Percentiles rank a stretch among this genome's conserved stretches.
Evolutionary conservation across 2,329 filamentous ascomycete species (phyloP).

Genomic region (Albophoma yamanashiensis): DNA sequence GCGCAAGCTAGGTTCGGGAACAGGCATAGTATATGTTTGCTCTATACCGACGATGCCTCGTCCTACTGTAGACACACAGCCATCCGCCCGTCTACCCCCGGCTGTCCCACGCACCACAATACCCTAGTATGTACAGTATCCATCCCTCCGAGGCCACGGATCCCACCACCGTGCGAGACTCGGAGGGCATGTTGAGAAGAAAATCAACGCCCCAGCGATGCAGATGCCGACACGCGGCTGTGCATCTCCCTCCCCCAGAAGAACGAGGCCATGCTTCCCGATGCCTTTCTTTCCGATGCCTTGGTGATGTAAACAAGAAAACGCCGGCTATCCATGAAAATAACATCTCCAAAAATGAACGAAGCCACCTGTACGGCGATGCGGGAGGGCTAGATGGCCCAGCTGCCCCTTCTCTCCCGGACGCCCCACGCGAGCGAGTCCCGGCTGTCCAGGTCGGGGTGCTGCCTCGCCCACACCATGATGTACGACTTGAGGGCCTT

Average conservation of each 20-base stretch:
- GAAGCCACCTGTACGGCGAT: not conserved
- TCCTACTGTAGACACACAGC: not conserved
- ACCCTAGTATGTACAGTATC: not conserved
- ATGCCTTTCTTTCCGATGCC: not conserved
- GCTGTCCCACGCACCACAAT: not conserved
- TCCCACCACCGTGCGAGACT: not conserved
- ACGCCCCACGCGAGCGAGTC: conserved; percentile 58
- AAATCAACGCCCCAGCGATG: not conserved
- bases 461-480: conserved; percentile 79
- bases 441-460: conserved; percentile 58
- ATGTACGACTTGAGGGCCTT: conserved; percentile 75
- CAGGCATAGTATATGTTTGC: not conserved
- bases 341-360: not conserved
- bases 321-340: not conserved
- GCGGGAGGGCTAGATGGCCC: conserved; percentile 45
- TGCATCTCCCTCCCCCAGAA: not conserved
- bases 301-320: not conserved
- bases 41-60: not conserved
- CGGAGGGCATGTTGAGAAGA: not conserved
- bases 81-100: not conserved
- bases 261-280: not conserved
- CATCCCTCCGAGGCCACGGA: not conserved
- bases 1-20: not conserved
- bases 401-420: conserved; percentile 56
- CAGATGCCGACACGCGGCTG: not conserved